Percentiles rank a stretch among this genome's conserved stretches.
Evolutionary conservation across 139 green algal genomes (phyloP).

Genomic region (Picochlorum sp.): DNA sequence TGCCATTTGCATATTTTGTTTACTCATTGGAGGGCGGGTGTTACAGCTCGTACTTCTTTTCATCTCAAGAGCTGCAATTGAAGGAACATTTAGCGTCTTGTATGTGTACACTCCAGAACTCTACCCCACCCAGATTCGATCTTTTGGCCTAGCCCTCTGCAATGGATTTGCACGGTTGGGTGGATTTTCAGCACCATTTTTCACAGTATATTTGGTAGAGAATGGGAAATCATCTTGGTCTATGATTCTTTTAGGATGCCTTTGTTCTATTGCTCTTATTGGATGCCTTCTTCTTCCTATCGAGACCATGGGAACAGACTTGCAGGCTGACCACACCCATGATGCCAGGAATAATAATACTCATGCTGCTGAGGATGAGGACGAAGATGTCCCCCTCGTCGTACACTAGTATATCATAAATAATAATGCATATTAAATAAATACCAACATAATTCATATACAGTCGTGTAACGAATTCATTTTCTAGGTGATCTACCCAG

Average conservation of each 20-base stretch:
- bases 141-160: constrained; percentile 56
- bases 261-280: constrained; percentile 22
- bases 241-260: constrained; percentile 24
- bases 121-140: constrained; percentile 60
- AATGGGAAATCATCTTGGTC: constrained; percentile 7
- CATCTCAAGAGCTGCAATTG: constrained; percentile 37
- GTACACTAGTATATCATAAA: too few relatives aligned
- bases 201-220: constrained; percentile 52
- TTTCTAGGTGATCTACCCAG: too few relatives aligned
- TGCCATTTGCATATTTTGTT: neutral
- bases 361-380: neutral
- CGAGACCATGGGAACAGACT: constrained; percentile 29
- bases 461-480: too few relatives aligned
- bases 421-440: neutral
- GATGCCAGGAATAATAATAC: neutral
- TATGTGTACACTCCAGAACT: constrained; percentile 70
- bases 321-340: constrained; percentile 5
- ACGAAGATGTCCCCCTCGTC: constrained; percentile 10
- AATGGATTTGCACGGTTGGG: constrained; percentile 52
- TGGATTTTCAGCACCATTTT: constrained; percentile 55
- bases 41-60: constrained; percentile 47
- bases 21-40: neutral
- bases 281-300: constrained; percentile 22
- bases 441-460: neutral
- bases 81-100: constrained; percentile 57